Evolutionary conservation across 768 basidiomycete species (phyloP).

Genomic region (Lactarius akahatsu): DNA sequence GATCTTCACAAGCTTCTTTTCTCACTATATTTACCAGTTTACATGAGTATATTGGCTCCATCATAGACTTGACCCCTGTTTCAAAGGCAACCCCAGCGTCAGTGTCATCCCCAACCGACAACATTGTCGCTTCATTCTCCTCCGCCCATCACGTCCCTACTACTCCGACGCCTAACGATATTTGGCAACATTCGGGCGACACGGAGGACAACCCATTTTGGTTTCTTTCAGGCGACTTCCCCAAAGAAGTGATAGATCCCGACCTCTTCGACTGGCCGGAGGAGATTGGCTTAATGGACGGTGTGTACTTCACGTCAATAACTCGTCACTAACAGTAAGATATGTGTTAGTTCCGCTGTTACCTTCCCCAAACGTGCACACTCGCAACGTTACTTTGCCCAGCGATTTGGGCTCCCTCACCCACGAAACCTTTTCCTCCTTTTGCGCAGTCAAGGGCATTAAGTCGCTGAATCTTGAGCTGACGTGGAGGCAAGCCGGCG

Average conservation of each 20-base stretch:
- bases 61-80: neutral
- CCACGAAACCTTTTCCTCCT: constrained; percentile 3
- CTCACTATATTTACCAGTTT: constrained; percentile 15
- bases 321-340: constrained; percentile 2
- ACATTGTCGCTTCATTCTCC: neutral
- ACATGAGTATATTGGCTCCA: constrained; percentile 10
- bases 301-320: constrained; percentile 9
- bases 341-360: constrained; percentile 20
- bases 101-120: neutral
- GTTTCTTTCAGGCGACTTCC: constrained; percentile 1
- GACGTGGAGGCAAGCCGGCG: constrained; percentile 22
- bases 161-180: neutral
- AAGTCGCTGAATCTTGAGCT: constrained; percentile 26
- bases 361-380: constrained; percentile 21
- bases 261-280: constrained; percentile 10
- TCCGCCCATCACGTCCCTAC: neutral
- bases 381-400: neutral
- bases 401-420: constrained; percentile 8
- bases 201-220: constrained; percentile 11
- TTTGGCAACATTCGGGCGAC: constrained; percentile 11
- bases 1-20: neutral
- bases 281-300: constrained; percentile 23
- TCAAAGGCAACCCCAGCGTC: neutral
- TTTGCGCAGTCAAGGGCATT: constrained; percentile 14
- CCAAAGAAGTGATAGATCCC: constrained; percentile 11